Base-by-base conservation (phyloP, 495 filamentous ascomycete species). In the Talaromyces ruber region DNA sequence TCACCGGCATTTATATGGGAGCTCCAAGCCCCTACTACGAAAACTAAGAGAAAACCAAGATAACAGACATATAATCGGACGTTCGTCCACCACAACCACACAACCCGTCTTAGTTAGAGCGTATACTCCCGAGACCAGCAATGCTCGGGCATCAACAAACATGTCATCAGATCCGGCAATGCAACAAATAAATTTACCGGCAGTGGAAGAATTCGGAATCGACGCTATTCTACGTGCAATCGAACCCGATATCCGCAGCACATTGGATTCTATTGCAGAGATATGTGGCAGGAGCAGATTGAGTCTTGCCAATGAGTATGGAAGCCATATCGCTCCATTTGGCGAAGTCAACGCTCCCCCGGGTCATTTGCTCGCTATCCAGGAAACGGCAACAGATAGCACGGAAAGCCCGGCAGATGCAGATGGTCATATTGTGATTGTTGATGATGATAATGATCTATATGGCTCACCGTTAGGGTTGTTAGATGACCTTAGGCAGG, bases 281-380 rank as follows among this genome's bases (percentile, higher is more conserved):
- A 86, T 88, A 58, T 86, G 81, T 64, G 84, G 84, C 4, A 76
- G 81, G 39, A 87, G 82, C 69, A 82, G 80, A 63, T 70, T 85
- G 61, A 86, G 82, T 65, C 70, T 88, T 45, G 81, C 85, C 28
- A 84, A 87, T 65, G 83, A 87, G 65, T 86, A 88, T 67, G 79
- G 73, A 30, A 85, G 84, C 59, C 85, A 88, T 65, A 79, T 86
- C 28, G 84, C 85, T 7, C 85, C 85, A 0, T 70, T 85, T 28
- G 84, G 82, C 6, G 82, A 86, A 64, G 81, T 87, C 55, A 70
- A 73, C 29, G 74, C 76, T 52, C 67, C 73, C 11, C 61, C 73
- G 2, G 67, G 70, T 16, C 70, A 71, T 21, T 64, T 79, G 5
- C 64, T 73, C 25, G 69, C 78, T 1, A 76, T 81, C 1, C 76